Evolutionary conservation across 1,284 basidiomycete species (phyloP), one percentile per base, ranked within the genome.

Genomic region (Sparassis latifolia): DNA sequence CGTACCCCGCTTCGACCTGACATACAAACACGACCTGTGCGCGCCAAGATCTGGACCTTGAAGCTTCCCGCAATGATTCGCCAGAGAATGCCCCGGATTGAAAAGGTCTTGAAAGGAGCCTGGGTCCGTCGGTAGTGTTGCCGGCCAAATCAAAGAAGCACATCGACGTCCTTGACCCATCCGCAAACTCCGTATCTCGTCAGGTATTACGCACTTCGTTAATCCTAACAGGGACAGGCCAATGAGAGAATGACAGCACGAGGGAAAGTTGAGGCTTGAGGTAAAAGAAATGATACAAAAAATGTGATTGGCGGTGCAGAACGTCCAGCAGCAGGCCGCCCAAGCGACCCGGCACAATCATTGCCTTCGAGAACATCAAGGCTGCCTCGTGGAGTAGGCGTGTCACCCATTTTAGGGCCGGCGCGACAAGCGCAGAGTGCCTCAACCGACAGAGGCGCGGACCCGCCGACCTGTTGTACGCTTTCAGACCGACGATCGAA

Each of bases 341-440:
- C 49, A 33, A 48, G 42, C 56, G 45, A 32, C 47, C 45, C 48
- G 45, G 48, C 45, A 47, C 47, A 41, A 37, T 51, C 51, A 44
- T 46, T 50, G 47, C 47, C 55, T 56, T 50, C 52, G 44, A 47
- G 54, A 58, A 56, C 39, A 43, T 49, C 49, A 51, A 37, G 45
- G 48, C 48, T 29, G 57, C 56, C 58, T 52, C 60, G 56, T 60
- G 60, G 44, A 31, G 33, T 38, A 49, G 41, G 56, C 60, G 51
- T 62, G 60, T 54, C 45, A 43, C 42, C 56, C 58, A 45, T 52
- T 60, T 58, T 53, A 44, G 56, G 55, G 57, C 56, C 52, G 52
- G 59, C 59, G 59, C 58, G 51, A 50, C 49, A 57, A 55, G 53
- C 57, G 48, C 57, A 56, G 53, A 56, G 59, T 53, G 50, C 52